Percentiles rank a stretch among this genome's conserved stretches.
phyloP scores from a whole-genome alignment of 441 rosid genomes.

The Adansonia grandidieri region DNA sequence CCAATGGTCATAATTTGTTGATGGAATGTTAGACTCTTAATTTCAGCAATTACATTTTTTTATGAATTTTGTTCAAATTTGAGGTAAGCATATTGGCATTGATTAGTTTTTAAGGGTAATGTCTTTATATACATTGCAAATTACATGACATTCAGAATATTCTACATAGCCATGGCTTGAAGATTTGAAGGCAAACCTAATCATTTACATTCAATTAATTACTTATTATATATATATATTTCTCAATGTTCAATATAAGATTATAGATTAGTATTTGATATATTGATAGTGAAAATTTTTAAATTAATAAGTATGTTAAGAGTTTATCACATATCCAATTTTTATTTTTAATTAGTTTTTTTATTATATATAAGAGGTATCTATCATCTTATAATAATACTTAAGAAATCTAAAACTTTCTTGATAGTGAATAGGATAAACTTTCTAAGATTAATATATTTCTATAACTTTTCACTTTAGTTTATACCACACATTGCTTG shows the following conservation, averaged over 20 bases:
- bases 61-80: too few species aligned
- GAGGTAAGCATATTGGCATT: background rate
- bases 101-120: background rate
- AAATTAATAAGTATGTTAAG: too few species aligned
- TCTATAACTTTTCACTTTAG: constrained; percentile 4
- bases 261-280: too few species aligned
- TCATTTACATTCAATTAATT: background rate
- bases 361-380: too few species aligned
- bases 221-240: background rate
- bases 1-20: background rate
- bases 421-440: too few species aligned
- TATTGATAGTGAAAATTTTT: too few species aligned
- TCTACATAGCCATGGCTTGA: background rate
- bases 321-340: too few species aligned
- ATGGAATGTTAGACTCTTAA: background rate
- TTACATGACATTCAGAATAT: background rate
- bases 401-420: too few species aligned
- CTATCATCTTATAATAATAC: too few species aligned
- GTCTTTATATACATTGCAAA: background rate
- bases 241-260: too few species aligned
- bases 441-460: background rate
- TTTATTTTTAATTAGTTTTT: too few species aligned
- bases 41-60: too few species aligned
- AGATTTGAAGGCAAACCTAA: background rate
- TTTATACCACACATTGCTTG: constrained; percentile 26